Percentiles rank a stretch among this genome's conserved stretches.
Evolutionary conservation across 768 basidiomycete genomes (phyloP).

Genomic region (Russula sp.): DNA sequence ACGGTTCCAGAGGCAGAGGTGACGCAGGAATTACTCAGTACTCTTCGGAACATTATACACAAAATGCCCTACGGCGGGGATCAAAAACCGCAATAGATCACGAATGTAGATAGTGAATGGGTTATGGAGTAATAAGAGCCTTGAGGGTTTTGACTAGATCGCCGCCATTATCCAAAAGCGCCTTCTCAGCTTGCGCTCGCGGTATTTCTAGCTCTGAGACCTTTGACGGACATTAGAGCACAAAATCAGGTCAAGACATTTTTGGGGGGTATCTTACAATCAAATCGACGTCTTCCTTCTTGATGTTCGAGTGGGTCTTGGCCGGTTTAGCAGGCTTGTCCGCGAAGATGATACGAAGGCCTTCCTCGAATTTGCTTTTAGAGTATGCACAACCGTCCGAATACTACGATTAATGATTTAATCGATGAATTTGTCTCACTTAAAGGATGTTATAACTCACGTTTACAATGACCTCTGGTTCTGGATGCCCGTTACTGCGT

Average conservation of each 20-base stretch:
- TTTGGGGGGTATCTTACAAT: conserved; percentile 40
- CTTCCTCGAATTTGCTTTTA: conserved; percentile 62
- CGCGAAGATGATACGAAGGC: conserved; percentile 53
- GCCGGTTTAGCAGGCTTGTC: conserved; percentile 44
- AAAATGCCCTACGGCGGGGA: neutral
- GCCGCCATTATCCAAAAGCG: conserved; percentile 46
- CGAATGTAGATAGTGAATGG: neutral
- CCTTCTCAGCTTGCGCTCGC: conserved; percentile 52
- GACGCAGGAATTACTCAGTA: conserved; percentile 9
- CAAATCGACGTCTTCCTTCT: conserved; percentile 59
- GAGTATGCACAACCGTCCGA: conserved; percentile 61
- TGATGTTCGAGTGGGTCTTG: conserved; percentile 37
- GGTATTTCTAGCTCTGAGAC: conserved; percentile 61
- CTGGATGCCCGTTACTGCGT: conserved; percentile 49
- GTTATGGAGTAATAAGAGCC: conserved; percentile 24
- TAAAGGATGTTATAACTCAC: conserved; percentile 34
- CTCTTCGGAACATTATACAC: conserved; percentile 3
- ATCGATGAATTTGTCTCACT: neutral
- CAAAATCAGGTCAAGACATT: neutral
- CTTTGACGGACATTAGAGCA: conserved; percentile 31
- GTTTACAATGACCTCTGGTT: conserved; percentile 62
- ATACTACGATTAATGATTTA: conserved; percentile 37
- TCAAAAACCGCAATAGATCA: neutral
- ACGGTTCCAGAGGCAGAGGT: neutral
- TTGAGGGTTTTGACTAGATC: conserved; percentile 47